Base-by-base conservation (phyloP, 1,139 yeast genomes). In the Lodderomyces elongisporus region DNA sequence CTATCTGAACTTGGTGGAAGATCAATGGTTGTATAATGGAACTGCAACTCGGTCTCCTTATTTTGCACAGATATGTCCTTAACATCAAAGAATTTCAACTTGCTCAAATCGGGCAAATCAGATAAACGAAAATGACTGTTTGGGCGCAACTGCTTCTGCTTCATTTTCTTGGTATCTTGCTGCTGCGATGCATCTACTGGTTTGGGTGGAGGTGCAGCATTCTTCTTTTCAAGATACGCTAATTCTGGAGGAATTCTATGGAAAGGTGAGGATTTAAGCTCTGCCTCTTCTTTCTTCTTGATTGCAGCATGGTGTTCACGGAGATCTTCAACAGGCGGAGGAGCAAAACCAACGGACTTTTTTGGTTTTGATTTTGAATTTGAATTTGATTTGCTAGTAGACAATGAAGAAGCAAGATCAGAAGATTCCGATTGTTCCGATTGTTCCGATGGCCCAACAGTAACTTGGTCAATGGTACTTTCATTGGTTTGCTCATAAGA, bases 201-300 rank as follows among this genome's bases (percentile, higher is more conserved):
- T 30, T 40, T 44, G 3, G 45, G 49, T 14, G 28, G 32, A n/a
- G 37, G 23, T n/a, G 34, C 34, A 8, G 25, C 37, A 24, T 35
- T 28, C 24, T 46, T 54, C 38, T 52, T 54, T 34, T 61, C 58
- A 29, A 67, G 48, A 37, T 68, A 63, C 4, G 65, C 56, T 32
- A 68, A 58, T 44, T 68, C 73, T 1, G 70, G 63, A 0, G 74
- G 74, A n/a, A 66, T 53, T 37, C 49, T 54, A 32, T 67, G 70
- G 51, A 68, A 68, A 2, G 67, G 60, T 36, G 58, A 58, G 22
- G 55, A 45, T 39, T 57, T 49, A 25, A 44, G 36, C 34, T 49
- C 47, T 22, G 54, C 58, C 32, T 55, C 45, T 32, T 62, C 60
- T 13, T 49, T 53, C 25, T 47, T 36, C 25, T 52, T 51, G 21